These are phyloP conservation scores for Trametes cingulata DNA, from an alignment of 768 basidiomycete genomes.

Conservation along the genomic window DNA sequence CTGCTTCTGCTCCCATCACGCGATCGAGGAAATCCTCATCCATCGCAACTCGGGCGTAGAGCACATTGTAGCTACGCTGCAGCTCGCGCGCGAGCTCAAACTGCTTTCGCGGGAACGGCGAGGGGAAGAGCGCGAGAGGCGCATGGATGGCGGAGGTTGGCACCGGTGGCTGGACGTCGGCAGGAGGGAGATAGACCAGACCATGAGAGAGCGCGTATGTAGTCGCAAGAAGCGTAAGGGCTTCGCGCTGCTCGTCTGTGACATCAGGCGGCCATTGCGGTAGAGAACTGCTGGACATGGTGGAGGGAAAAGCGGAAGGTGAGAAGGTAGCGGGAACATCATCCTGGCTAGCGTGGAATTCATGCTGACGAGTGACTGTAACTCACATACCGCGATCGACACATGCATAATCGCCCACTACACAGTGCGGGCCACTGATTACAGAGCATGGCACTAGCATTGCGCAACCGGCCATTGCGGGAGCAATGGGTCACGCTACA, in stretches of 20 bases:
- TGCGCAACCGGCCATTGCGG: background rate
- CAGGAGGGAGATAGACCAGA: slow-evolving; percentile 74
- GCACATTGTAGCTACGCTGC: slow-evolving; percentile 77
- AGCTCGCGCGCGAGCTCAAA: slow-evolving; percentile 67
- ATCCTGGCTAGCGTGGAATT: background rate
- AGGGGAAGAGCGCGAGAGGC: slow-evolving; percentile 85
- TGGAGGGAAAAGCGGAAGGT: background rate
- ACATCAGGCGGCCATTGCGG: slow-evolving; percentile 74
- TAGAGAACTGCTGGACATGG: slow-evolving; percentile 11
- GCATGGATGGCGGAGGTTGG: slow-evolving; percentile 86
- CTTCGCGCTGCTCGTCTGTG: slow-evolving; percentile 54
- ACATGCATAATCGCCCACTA: background rate
- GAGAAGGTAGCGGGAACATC: background rate
- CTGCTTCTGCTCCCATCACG: slow-evolving; percentile 77
- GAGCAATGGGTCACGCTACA: background rate
- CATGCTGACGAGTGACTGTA: background rate
- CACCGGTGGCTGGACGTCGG: slow-evolving; percentile 44
- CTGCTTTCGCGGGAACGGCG: slow-evolving; percentile 75
- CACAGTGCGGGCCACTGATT: background rate
- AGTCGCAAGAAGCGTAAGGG: slow-evolving; percentile 65
- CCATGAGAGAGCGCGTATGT: slow-evolving; percentile 86
- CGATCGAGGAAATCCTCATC: slow-evolving; percentile 79
- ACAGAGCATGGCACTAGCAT: background rate
- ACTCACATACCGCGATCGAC: background rate
- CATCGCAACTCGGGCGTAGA: slow-evolving; percentile 83